phyloP scores from a whole-genome alignment of 2,329 filamentous ascomycete species.

The Calonectria pauciramosa region DNA sequence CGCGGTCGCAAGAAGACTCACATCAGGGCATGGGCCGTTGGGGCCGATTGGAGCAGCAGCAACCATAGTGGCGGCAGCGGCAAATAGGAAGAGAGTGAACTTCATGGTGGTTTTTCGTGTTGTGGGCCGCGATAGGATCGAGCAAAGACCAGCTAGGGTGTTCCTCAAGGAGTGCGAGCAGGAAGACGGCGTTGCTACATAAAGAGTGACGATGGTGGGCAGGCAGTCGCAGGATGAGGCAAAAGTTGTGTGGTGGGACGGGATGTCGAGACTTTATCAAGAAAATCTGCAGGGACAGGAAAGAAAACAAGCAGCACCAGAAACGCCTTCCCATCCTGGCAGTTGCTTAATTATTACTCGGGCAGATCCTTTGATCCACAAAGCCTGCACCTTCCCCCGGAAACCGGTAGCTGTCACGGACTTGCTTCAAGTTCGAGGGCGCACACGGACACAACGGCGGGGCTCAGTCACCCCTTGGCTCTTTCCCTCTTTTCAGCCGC shows the following conservation, averaged over 20 bases:
- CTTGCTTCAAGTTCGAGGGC: not conserved
- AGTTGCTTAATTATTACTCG: constrained; percentile 15
- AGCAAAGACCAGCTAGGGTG: not conserved
- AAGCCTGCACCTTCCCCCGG: constrained; percentile 15
- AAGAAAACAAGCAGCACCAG: not conserved
- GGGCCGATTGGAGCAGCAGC: constrained; percentile 48
- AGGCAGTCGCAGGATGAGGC: not conserved
- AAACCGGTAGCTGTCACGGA: constrained; percentile 16
- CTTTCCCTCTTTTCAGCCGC: not conserved
- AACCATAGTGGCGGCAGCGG: constrained; percentile 35
- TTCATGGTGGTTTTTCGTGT: constrained; percentile 39
- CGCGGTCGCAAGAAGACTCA: constrained; percentile 34
- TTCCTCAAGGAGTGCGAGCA: not conserved
- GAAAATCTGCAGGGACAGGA: not conserved
- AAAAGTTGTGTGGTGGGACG: not conserved
- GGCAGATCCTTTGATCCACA: constrained; percentile 8
- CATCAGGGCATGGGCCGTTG: constrained; percentile 52
- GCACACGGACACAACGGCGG: constrained; percentile 6
- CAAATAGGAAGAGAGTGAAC: constrained; percentile 36
- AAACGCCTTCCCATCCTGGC: constrained; percentile 10
- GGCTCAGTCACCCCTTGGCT: constrained; percentile 6
- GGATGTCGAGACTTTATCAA: constrained; percentile 1
- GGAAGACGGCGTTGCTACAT: not conserved
- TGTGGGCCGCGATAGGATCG: too few species aligned
- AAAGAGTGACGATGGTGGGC: constrained; percentile 21